A percentile compares a stretch with the other conserved stretches of the same genome.
These are phyloP conservation scores for Vigna hirtella DNA, from an alignment of 306 rosid genomes.

Conservation along the genomic window DNA sequence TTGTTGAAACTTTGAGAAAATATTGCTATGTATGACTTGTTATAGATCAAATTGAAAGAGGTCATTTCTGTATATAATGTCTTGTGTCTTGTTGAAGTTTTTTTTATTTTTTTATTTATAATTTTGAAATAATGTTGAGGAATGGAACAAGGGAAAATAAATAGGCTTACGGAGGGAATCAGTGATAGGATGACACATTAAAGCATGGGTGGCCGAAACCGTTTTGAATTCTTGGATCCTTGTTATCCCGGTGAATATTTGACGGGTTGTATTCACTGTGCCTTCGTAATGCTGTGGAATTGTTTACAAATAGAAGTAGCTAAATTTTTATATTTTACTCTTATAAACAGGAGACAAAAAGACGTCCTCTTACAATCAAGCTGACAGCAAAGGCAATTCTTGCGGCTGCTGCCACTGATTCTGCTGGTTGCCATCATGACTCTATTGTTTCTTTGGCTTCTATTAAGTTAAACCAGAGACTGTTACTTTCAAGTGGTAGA, in stretches of 20 bases:
- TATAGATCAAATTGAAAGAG: neutral
- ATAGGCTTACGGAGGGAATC: neutral
- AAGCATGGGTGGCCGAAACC: neutral
- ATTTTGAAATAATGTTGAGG: neutral
- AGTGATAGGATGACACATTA: neutral
- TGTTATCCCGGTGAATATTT: neutral
- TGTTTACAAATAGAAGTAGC: constrained; percentile 30
- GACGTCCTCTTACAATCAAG: constrained; percentile 75
- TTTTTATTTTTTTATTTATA: neutral
- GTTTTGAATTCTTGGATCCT: constrained; percentile 24
- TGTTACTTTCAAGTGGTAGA: constrained; percentile 84
- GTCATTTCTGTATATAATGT: neutral
- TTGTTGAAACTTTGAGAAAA: neutral
- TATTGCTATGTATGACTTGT: neutral
- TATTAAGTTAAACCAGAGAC: constrained; percentile 93
- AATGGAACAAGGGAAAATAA: neutral
- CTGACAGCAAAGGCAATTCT: constrained; percentile 79
- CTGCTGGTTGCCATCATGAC: constrained; percentile 93
- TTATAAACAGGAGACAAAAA: constrained; percentile 76
- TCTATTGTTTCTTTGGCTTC: constrained; percentile 85
- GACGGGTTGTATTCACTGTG: neutral
- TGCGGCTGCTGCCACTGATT: constrained; percentile 92
- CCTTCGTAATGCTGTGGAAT: constrained; percentile 32
- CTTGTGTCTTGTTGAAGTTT: neutral
- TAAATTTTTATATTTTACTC: constrained; percentile 30